A percentile compares a stretch with the other conserved stretches of the same genome.
phyloP scores from a whole-genome alignment of 179 eudicot species.

The Carnegiea gigantea region DNA sequence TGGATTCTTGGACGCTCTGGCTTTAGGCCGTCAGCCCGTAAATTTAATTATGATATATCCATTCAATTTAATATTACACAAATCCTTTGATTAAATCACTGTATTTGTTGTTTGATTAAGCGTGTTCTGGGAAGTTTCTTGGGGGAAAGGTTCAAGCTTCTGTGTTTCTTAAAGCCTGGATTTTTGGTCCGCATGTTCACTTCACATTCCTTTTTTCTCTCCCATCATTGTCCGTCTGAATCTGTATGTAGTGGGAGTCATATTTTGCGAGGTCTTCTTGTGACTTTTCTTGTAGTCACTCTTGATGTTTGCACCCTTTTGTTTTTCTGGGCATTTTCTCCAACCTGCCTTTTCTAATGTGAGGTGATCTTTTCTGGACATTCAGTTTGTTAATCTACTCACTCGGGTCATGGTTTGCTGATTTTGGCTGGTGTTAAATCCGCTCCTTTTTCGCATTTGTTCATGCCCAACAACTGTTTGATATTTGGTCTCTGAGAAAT shows the following conservation, averaged over 20 bases:
- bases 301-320: conserved; percentile 5
- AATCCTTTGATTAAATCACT: neutral
- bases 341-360: neutral
- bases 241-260: neutral
- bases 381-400: neutral
- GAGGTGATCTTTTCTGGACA: neutral
- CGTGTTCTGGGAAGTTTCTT: conserved; percentile 26
- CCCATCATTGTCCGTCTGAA: conserved; percentile 19
- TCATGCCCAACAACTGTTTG: conserved; percentile 15
- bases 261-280: conserved; percentile 13
- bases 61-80: neutral
- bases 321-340: conserved; percentile 5
- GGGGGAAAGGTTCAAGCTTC: neutral
- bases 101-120: neutral
- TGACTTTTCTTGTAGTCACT: neutral
- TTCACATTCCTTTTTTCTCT: conserved; percentile 2
- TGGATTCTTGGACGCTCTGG: neutral
- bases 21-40: neutral
- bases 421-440: neutral
- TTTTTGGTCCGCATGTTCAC: neutral
- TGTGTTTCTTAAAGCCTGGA: neutral
- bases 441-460: neutral
- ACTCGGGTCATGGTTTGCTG: neutral
- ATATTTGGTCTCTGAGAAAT: neutral
- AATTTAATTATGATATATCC: neutral